phyloP scores from a whole-genome alignment of 2,329 filamentous ascomycete genomes.

The Reticulascus tulasneorum region DNA sequence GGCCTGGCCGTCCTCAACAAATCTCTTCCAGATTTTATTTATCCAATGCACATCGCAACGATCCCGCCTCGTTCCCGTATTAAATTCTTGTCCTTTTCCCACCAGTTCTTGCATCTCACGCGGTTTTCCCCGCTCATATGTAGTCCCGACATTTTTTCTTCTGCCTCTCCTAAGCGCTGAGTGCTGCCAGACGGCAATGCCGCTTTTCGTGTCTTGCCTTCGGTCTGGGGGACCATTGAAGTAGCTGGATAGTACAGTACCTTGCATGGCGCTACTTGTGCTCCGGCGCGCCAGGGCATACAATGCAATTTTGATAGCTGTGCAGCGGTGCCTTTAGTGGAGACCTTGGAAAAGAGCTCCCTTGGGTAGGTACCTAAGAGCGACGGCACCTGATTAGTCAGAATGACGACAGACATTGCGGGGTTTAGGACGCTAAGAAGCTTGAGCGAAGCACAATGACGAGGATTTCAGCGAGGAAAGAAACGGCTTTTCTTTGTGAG shows the following conservation, averaged over 20 bases:
- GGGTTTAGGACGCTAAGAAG: conserved; percentile 10
- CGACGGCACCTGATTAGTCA: conserved; percentile 11
- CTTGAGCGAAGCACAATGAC: not conserved
- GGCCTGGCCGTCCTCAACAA: conserved; percentile 11
- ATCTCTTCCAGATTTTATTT: conserved; percentile 13
- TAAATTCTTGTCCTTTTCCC: not conserved
- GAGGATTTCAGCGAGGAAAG: conserved; percentile 6
- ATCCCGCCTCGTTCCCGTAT: not conserved
- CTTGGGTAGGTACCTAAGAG: no score
- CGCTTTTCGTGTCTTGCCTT: no score
- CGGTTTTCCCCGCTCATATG: no score
- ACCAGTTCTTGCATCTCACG: no score
- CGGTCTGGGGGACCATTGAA: no score
- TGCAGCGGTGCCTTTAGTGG: no score
- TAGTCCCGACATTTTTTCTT: no score
- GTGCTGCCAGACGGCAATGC: no score
- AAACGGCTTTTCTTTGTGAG: no score
- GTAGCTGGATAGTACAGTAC: no score
- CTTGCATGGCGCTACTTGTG: conserved; percentile 1
- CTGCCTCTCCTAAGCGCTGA: no score
- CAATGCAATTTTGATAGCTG: conserved; percentile 12
- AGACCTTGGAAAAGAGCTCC: conserved; percentile 3
- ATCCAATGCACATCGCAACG: no score
- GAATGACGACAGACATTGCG: conserved; percentile 14
- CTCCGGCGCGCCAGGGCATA: conserved; percentile 6